Conservation (phyloP, 768 basidiomycete genomes). For the Heimioporus sp. region DNA sequence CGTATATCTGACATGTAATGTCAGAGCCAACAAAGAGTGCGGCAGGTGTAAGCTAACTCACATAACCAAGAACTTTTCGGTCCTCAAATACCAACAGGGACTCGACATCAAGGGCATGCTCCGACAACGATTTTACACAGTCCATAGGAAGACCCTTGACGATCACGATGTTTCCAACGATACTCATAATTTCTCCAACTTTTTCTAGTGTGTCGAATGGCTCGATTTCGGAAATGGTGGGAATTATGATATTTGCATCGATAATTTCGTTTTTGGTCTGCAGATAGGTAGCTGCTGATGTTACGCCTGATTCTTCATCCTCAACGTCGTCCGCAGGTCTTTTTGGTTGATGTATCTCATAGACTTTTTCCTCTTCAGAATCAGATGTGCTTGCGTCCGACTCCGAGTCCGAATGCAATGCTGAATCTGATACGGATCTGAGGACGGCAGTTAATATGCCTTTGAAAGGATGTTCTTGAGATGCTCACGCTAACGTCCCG, state of each 20-base stretch:
- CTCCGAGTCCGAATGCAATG: conserved; percentile 38
- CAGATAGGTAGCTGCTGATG: conserved; percentile 43
- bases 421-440: conserved; percentile 33
- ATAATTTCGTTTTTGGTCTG: conserved; percentile 70
- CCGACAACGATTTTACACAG: conserved; percentile 44
- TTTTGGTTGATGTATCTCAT: conserved; percentile 3
- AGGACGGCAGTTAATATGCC: conserved; percentile 18
- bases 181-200: conserved; percentile 75
- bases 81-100: conserved; percentile 90
- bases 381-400: conserved; percentile 19
- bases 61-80: conserved; percentile 85
- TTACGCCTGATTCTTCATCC: conserved; percentile 50
- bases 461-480: background rate
- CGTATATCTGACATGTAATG: conserved; percentile 61
- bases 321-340: conserved; percentile 34
- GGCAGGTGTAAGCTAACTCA: conserved; percentile 40
- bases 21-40: conserved; percentile 13
- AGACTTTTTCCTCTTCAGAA: conserved; percentile 16
- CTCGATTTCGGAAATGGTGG: conserved; percentile 62
- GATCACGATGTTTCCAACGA: conserved; percentile 72
- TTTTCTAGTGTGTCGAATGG: conserved; percentile 65
- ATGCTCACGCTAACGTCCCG: conserved; percentile 20
- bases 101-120: conserved; percentile 79
- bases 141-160: conserved; percentile 58
- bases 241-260: conserved; percentile 58